Conservation (phyloP, 305 asterid genomes). For the Ajuga reptans region DNA sequence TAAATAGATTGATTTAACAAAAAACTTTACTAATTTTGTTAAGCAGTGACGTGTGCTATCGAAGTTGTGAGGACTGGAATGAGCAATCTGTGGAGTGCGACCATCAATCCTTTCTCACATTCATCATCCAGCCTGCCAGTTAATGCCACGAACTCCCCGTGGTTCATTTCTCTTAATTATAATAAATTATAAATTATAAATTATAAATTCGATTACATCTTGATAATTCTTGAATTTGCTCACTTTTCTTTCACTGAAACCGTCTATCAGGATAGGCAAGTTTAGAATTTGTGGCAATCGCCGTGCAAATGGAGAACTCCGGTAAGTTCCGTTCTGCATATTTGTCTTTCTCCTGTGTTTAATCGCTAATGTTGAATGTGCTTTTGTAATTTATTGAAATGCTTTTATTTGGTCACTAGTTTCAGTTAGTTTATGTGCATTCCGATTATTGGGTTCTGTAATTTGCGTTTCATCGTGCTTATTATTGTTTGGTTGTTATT, state of each 20-base stretch:
- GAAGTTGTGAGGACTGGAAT: slow-evolving; percentile 13
- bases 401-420: not conserved
- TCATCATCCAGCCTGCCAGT: slow-evolving; percentile 15
- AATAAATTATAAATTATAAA: not conserved
- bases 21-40: not conserved
- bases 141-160: slow-evolving; percentile 26
- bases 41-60: not conserved
- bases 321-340: slow-evolving; percentile 28
- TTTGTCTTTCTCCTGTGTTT: not conserved
- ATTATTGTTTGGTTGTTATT: not conserved
- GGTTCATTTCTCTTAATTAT: slow-evolving; percentile 2
- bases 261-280: not conserved
- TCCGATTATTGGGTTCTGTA: not conserved
- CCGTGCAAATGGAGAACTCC: slow-evolving; percentile 42
- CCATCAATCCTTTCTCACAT: slow-evolving; percentile 3
- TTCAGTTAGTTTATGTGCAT: not conserved
- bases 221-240: slow-evolving; percentile 20
- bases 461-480: slow-evolving; percentile 6
- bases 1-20: too few species aligned
- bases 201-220: slow-evolving; percentile 11
- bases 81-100: slow-evolving; percentile 24
- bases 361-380: slow-evolving; percentile 5
- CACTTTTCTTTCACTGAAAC: slow-evolving; percentile 4
- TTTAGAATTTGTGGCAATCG: not conserved
- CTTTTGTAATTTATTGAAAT: not conserved